These are phyloP conservation scores for Quercus mongolica DNA, from an alignment of 306 rosid genomes.

Conservation along the genomic window DNA sequence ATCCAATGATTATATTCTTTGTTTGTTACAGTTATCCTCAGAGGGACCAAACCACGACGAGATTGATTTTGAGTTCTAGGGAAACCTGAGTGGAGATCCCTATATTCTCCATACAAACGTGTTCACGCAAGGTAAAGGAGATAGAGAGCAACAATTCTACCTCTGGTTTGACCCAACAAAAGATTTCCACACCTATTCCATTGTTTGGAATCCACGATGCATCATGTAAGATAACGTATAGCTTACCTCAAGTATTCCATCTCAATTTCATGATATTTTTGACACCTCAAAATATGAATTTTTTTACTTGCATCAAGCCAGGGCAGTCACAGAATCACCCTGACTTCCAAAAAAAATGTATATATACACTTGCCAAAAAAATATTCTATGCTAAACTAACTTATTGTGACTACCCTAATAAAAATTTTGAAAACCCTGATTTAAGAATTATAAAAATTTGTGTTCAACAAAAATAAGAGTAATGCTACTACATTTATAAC, in stretches of 20 bases:
- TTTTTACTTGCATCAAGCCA: too few relatives aligned
- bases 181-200: conserved; percentile 28
- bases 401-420: too few relatives aligned
- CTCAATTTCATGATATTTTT: too few relatives aligned
- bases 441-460: too few relatives aligned
- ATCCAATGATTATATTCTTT: not conserved
- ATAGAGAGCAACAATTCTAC: conserved; percentile 37
- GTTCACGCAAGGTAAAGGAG: conserved; percentile 27
- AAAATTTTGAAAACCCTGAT: too few relatives aligned
- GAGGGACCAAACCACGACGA: conserved; percentile 30
- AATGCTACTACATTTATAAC: too few relatives aligned
- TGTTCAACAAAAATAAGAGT: too few relatives aligned
- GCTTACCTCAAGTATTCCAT: not conserved
- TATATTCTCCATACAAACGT: conserved; percentile 35
- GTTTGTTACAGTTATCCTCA: conserved; percentile 22
- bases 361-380: too few relatives aligned
- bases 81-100: conserved; percentile 32
- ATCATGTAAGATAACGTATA: conserved; percentile 24
- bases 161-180: conserved; percentile 40
- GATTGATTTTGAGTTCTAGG: conserved; percentile 39
- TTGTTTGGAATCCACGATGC: conserved; percentile 22
- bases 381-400: too few relatives aligned
- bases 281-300: too few relatives aligned
- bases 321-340: too few relatives aligned
- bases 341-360: too few relatives aligned